Percentiles rank a stretch among this genome's conserved stretches.
Evolutionary conservation across 192 early-diverging fungal species (phyloP).

Genomic region (Gaertneriomyces sp.): DNA sequence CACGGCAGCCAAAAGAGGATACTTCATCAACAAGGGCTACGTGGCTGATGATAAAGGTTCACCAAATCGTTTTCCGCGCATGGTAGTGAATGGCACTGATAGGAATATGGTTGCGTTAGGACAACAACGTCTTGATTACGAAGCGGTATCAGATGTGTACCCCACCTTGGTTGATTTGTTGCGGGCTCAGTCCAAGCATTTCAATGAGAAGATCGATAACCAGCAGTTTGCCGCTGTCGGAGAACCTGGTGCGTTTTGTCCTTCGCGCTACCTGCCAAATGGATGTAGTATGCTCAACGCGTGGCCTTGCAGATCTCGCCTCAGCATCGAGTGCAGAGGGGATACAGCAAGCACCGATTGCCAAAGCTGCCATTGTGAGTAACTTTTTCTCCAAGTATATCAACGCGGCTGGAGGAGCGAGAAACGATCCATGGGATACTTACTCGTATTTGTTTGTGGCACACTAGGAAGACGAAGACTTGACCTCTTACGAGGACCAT

Average conservation of each 20-base stretch:
- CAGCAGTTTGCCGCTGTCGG: constrained; percentile 53
- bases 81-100: not conserved
- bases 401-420: no score
- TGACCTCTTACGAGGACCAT: no score
- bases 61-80: not conserved
- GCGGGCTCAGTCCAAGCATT: constrained; percentile 39
- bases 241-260: constrained; percentile 7
- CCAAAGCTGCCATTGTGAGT: no score
- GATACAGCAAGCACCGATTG: no score
- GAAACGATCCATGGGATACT: no score
- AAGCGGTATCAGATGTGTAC: constrained; percentile 41
- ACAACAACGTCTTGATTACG: constrained; percentile 55
- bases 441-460: no score
- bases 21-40: constrained; percentile 61
- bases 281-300: no score
- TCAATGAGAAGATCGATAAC: constrained; percentile 45
- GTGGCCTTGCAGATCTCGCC: no score
- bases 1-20: constrained; percentile 54
- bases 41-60: constrained; percentile 48
- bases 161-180: constrained; percentile 50
- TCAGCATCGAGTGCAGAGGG: no score
- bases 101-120: constrained; percentile 25
- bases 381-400: no score
- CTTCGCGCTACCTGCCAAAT: no score
- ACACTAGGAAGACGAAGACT: no score